Conservation (phyloP, 139 green algal species). For the Chlorella sp. region DNA sequence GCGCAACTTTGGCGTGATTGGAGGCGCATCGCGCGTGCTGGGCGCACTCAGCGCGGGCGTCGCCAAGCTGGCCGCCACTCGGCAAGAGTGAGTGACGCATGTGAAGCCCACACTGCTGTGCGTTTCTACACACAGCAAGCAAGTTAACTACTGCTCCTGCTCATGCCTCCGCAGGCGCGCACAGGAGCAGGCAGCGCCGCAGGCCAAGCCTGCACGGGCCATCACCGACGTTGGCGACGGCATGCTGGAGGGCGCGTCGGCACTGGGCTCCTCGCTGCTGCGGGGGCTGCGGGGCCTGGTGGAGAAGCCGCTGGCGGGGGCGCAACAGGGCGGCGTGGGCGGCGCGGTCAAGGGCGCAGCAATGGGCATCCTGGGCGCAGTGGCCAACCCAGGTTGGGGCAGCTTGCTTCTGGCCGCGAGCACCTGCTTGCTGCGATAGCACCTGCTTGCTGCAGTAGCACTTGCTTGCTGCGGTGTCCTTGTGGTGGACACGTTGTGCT, state of each 20-base stretch:
- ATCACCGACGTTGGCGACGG: slow-evolving; percentile 67
- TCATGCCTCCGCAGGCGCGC: too few species aligned
- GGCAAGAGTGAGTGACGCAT: neutral
- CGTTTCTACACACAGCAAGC: neutral
- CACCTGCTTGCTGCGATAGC: too few species aligned
- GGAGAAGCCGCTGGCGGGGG: slow-evolving; percentile 82
- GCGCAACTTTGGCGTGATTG: slow-evolving; percentile 56
- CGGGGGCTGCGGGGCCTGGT: slow-evolving; percentile 81
- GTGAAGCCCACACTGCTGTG: neutral
- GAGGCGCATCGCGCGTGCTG: slow-evolving; percentile 48
- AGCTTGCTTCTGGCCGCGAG: too few species aligned
- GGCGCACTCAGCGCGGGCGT: slow-evolving; percentile 45
- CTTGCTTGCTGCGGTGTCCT: too few species aligned
- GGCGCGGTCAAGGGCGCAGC: slow-evolving; percentile 59
- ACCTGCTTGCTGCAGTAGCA: too few species aligned
- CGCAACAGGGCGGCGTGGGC: slow-evolving; percentile 64
- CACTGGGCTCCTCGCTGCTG: slow-evolving; percentile 71
- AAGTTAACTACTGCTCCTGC: neutral
- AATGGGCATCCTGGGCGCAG: slow-evolving; percentile 78
- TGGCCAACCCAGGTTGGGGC: slow-evolving; percentile 76
- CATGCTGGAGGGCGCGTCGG: slow-evolving; percentile 73
- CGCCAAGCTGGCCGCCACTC: slow-evolving; percentile 30
- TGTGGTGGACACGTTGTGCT: too few species aligned
- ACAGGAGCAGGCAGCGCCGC: too few species aligned
- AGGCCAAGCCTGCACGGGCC: too few species aligned